These are phyloP conservation scores for Solanum etuberosum DNA, from an alignment of 257 asterid genomes.

Conservation along the genomic window DNA sequence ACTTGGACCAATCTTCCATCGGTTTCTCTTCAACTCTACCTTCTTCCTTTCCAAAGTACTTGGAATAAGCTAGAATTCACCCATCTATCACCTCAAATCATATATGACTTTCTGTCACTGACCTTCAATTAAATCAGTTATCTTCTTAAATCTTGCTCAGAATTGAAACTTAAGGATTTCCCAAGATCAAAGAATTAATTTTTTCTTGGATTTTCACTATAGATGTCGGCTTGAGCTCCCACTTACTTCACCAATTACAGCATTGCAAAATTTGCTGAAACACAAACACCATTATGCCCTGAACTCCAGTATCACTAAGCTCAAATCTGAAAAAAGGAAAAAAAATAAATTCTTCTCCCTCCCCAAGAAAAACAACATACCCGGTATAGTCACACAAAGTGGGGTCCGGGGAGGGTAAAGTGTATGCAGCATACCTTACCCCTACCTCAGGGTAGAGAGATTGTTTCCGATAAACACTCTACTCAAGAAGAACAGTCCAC, in stretches of 20 bases:
- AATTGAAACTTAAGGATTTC: slow-evolving; percentile 7
- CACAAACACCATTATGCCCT: slow-evolving; percentile 7
- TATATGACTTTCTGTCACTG: background rate
- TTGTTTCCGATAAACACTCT: background rate
- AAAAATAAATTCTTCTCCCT: background rate
- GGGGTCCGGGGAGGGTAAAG: background rate
- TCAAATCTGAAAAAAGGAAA: slow-evolving; percentile 8
- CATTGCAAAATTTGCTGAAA: slow-evolving; percentile 3
- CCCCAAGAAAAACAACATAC: background rate
- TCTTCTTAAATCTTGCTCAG: background rate
- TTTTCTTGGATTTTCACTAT: background rate
- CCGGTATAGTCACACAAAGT: background rate
- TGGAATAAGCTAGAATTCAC: slow-evolving; percentile 12
- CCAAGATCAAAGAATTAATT: slow-evolving; percentile 5
- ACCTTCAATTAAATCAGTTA: background rate
- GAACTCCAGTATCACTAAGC: slow-evolving; percentile 8
- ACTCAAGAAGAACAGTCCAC: background rate
- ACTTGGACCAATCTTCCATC: slow-evolving; percentile 84
- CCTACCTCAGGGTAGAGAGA: background rate
- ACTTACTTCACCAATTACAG: background rate
- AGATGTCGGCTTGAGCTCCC: slow-evolving; percentile 4
- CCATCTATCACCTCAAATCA: slow-evolving; percentile 8
- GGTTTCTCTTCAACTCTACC: background rate
- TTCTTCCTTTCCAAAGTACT: slow-evolving; percentile 12
- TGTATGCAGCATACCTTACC: background rate